These are phyloP conservation scores for Calonectria pteridis DNA, from an alignment of 2,329 filamentous ascomycete genomes.

Conservation along the genomic window DNA sequence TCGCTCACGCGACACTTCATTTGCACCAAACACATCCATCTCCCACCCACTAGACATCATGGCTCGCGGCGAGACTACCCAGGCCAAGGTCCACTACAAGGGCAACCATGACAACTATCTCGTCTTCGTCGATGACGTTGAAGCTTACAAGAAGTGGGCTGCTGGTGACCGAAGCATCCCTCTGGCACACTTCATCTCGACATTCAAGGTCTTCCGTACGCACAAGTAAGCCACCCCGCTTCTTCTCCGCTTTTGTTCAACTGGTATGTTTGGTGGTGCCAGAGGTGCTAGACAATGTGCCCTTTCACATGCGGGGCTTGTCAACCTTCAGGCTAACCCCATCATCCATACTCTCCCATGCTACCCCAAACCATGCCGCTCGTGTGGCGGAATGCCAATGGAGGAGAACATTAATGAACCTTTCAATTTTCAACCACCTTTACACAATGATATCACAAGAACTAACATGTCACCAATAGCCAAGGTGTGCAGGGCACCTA, in stretches of 20 bases:
- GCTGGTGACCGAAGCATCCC: constrained; percentile 78
- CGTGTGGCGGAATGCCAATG: neutral
- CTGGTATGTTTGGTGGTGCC: neutral
- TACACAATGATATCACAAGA: neutral
- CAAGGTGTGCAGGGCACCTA: constrained; percentile 87
- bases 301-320: neutral
- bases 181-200: constrained; percentile 85
- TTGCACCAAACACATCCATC: constrained; percentile 7
- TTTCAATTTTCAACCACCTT: neutral
- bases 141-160: constrained; percentile 85
- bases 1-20: constrained; percentile 26
- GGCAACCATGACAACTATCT: constrained; percentile 72
- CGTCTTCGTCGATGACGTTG: constrained; percentile 69
- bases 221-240: constrained; percentile 77
- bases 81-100: constrained; percentile 89
- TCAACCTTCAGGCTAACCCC: neutral
- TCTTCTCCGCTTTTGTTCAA: constrained; percentile 1
- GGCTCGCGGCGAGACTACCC: constrained; percentile 77
- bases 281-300: neutral
- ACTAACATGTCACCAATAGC: constrained; percentile 59
- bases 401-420: neutral
- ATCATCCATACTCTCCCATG: neutral
- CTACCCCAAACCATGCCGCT: neutral
- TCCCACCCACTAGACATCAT: constrained; percentile 55
- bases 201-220: constrained; percentile 91